Conservation (phyloP, 768 basidiomycete species). For the Dioszegia hungarica region DNA sequence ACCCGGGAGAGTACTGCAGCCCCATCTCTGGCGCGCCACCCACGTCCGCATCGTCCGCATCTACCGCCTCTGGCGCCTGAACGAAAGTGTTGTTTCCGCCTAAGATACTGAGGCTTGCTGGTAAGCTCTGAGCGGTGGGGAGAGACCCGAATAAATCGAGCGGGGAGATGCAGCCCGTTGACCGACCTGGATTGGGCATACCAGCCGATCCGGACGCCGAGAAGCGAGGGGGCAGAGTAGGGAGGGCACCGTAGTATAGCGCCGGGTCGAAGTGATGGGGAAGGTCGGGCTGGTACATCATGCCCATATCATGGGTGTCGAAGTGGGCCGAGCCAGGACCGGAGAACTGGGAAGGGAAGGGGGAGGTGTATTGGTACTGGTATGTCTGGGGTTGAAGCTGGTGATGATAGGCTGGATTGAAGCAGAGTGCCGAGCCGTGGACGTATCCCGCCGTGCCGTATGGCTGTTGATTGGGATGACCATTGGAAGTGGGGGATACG, state of each 20-base stretch:
- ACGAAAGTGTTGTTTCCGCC: constrained; percentile 1
- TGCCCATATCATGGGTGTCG: neutral
- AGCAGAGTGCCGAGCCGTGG: no score
- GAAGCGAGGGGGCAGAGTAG: constrained; percentile 1
- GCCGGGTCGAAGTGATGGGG: neutral
- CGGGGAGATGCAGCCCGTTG: constrained; percentile 2
- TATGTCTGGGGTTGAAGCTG: no score
- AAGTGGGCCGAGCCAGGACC: neutral
- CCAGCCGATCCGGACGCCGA: neutral
- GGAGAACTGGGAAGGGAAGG: neutral
- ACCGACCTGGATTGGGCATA: neutral
- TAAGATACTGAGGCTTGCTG: no score
- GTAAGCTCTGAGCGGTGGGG: neutral
- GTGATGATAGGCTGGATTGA: no score
- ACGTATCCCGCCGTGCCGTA: no score
- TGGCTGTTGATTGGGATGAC: no score
- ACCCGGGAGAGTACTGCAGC: neutral
- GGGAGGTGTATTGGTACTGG: neutral
- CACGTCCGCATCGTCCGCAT: no score
- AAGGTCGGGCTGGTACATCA: neutral
- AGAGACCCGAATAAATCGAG: neutral
- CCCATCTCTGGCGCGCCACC: no score
- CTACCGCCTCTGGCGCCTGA: no score
- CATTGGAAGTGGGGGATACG: no score
- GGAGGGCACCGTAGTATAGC: neutral